These are phyloP conservation scores for Lactifluus rugatus DNA, from an alignment of 768 basidiomycete genomes.

Conservation along the genomic window DNA sequence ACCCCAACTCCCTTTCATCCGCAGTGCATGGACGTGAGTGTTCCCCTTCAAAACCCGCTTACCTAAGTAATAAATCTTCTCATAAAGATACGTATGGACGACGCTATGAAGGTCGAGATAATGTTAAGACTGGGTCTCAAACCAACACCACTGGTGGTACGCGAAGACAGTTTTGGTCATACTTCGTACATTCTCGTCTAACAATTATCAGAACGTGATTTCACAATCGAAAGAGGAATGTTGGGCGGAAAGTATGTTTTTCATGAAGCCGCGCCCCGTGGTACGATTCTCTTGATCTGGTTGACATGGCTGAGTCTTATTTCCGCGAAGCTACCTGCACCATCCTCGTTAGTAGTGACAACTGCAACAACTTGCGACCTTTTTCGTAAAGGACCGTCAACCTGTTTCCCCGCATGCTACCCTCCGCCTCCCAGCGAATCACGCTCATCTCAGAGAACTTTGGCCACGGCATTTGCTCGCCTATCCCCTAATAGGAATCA, in stretches of 20 bases:
- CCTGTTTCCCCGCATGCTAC: slow-evolving; percentile 8
- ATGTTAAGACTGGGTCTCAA: background rate
- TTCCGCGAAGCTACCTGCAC: background rate
- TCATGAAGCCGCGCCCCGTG: background rate
- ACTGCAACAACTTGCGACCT: background rate
- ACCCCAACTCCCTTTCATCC: background rate
- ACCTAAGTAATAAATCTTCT: too few relatives aligned
- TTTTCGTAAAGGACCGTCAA: background rate
- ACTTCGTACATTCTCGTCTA: background rate
- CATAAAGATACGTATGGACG: background rate
- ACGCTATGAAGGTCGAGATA: background rate
- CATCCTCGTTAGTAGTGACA: background rate
- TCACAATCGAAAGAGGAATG: background rate
- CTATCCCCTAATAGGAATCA: background rate
- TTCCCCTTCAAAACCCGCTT: too few relatives aligned
- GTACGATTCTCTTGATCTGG: background rate
- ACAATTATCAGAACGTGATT: background rate
- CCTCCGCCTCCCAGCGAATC: background rate
- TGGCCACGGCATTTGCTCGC: background rate
- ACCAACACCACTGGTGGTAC: background rate
- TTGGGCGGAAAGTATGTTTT: background rate
- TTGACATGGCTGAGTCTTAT: background rate
- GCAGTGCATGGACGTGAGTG: background rate
- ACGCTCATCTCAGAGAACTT: background rate
- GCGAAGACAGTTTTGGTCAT: background rate